phyloP scores from a whole-genome alignment of 1,284 basidiomycete genomes.

The Lentinula novae-zelandiae region DNA sequence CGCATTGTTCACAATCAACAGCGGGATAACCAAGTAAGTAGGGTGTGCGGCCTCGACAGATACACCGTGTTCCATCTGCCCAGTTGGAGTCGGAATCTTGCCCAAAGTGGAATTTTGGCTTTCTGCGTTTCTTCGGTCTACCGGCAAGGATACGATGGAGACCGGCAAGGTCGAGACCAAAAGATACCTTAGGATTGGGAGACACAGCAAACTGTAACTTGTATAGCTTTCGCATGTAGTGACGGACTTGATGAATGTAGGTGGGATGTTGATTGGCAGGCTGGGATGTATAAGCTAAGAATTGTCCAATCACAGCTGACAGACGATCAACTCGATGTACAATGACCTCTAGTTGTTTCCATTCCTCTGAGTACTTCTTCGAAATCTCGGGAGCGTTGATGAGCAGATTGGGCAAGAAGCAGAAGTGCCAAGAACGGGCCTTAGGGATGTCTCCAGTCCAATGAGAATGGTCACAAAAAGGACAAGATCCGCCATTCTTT shows the following conservation, averaged over 20 bases:
- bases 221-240: slow-evolving; percentile 83
- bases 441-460: slow-evolving; percentile 82
- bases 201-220: slow-evolving; percentile 80
- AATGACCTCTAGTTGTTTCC: slow-evolving; percentile 71
- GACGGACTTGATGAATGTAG: slow-evolving; percentile 74
- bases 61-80: slow-evolving; percentile 72
- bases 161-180: slow-evolving; percentile 73
- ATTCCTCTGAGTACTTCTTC: slow-evolving; percentile 70
- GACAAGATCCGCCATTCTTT: slow-evolving; percentile 81
- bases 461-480: slow-evolving; percentile 84
- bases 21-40: slow-evolving; percentile 56
- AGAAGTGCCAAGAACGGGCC: slow-evolving; percentile 77
- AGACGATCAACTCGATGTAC: slow-evolving; percentile 73
- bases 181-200: slow-evolving; percentile 72
- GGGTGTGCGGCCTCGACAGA: slow-evolving; percentile 66
- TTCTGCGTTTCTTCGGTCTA: slow-evolving; percentile 62
- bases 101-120: slow-evolving; percentile 70
- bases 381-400: slow-evolving; percentile 69
- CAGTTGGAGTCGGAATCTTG: slow-evolving; percentile 74
- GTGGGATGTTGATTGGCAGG: slow-evolving; percentile 64
- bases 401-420: slow-evolving; percentile 67
- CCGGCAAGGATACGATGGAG: slow-evolving; percentile 74
- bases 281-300: slow-evolving; percentile 66
- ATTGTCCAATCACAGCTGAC: slow-evolving; percentile 69
- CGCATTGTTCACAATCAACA: slow-evolving; percentile 66